Evolutionary conservation across 2,329 filamentous ascomycete species (phyloP), one percentile per base, ranked within the genome.

Genomic region (Sclerotinia sclerotiorum): DNA sequence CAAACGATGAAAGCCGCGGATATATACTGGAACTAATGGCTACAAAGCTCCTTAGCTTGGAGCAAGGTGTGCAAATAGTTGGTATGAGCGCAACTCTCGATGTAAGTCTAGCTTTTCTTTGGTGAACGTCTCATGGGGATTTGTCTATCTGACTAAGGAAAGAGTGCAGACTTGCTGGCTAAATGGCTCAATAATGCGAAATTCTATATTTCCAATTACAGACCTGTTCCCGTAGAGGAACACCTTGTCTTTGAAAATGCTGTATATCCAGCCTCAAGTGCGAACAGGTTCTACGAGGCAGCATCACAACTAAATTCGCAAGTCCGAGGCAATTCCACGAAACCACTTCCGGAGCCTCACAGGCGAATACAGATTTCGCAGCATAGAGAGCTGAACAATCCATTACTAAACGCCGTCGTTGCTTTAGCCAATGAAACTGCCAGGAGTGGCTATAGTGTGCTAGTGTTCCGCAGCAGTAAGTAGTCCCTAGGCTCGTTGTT

Each of bases 41-140:
- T 6, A 90, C 90, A 4, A 93, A 93, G 75, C 75, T 93, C 42
- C 79, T 92, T n/a, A 85, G 87, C 68, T 79, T 93, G 29, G 88
- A 86, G 35, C 86, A 91, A 69, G 79, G 83, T 32, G 82, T 91
- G 24, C 90, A 93, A 75, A 87, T 93, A 27, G 81, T 93, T 69
- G 90, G 89, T 72, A 93, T 94, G 91, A 93, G 91, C 74, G 91
- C 91, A 5, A 93, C 91, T 0, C 81, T 94, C 58, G 88, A 88
- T 67, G 89, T 91, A 79, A 74, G 73, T 67, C n/a, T 29, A 32
- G 13, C 24, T 19, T 5, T 48, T 24, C 24, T 39, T 39, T 67
- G 27, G 8, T 51, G 32, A 15, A 21, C 2, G 32, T 1, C 3
- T 27, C 2, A 10, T 29, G 17, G 5, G 27, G 19, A 49, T n/a